These are phyloP conservation scores for Lyophyllum shimeji DNA, from an alignment of 768 basidiomycete species.

Conservation along the genomic window DNA sequence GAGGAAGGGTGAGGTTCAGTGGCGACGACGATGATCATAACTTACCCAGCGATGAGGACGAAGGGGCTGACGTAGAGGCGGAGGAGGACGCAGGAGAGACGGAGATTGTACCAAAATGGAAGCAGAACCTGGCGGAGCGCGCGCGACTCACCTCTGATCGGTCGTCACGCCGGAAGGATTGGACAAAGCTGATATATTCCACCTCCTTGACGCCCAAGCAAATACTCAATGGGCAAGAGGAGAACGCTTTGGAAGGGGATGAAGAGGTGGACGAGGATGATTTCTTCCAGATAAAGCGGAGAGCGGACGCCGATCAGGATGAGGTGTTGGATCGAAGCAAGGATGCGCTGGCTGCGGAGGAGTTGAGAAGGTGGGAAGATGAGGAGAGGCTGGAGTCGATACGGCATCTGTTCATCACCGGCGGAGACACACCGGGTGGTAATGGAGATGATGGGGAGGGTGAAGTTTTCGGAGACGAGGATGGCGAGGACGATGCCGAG, in stretches of 20 bases:
- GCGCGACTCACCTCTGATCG: constrained; percentile 42
- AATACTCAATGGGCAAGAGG: constrained; percentile 46
- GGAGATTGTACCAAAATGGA: constrained; percentile 69
- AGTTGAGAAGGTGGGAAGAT: constrained; percentile 76
- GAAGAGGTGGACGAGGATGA: constrained; percentile 55
- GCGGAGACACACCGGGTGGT: constrained; percentile 30
- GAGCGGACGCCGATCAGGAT: constrained; percentile 33
- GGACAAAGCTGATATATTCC: constrained; percentile 85
- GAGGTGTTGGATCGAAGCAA: constrained; percentile 73
- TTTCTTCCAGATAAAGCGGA: constrained; percentile 65
- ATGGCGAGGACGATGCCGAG: constrained; percentile 25
- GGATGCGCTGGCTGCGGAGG: constrained; percentile 46
- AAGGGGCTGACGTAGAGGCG: constrained; percentile 30
- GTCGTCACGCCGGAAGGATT: constrained; percentile 55
- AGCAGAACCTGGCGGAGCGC: constrained; percentile 53
- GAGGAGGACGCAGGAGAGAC: constrained; percentile 37
- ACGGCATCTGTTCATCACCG: constrained; percentile 88
- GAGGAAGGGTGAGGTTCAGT: constrained; percentile 27
- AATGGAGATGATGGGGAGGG: constrained; percentile 38
- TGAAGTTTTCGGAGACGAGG: constrained; percentile 40
- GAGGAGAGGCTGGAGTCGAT: constrained; percentile 86
- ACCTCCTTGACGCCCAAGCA: constrained; percentile 66
- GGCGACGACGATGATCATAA: constrained; percentile 46
- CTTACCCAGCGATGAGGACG: constrained; percentile 44
- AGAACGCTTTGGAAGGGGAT: constrained; percentile 20